Evolutionary conservation across 2,329 filamentous ascomycete species (phyloP).

Genomic region (Verticillium nubilum): DNA sequence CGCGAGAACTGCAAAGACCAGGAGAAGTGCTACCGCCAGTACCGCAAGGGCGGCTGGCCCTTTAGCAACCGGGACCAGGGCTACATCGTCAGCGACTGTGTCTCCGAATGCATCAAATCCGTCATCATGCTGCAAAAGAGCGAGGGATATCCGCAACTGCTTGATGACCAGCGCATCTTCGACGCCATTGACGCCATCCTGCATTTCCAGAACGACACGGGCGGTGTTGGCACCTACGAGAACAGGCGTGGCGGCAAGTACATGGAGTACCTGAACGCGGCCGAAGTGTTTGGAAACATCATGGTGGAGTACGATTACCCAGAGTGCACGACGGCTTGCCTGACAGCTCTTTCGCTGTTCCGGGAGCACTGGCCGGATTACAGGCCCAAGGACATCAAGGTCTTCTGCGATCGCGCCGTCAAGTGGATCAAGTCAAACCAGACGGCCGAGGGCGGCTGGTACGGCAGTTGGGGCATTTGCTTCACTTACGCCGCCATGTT

Average conservation of each 20-base stretch:
- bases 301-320: constrained; percentile 99
- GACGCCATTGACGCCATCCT: constrained; percentile 88
- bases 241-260: constrained; percentile 69
- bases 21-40: constrained; percentile 79
- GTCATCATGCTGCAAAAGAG: constrained; percentile 79
- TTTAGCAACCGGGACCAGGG: constrained; percentile 92
- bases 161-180: constrained; percentile 73
- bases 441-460: constrained; percentile 84
- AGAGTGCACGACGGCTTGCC: constrained; percentile 92
- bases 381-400: constrained; percentile 66
- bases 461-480: constrained; percentile 96
- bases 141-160: constrained; percentile 65
- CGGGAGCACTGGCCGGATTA: constrained; percentile 77
- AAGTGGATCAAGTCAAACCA: constrained; percentile 79
- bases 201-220: constrained; percentile 81
- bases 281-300: constrained; percentile 92
- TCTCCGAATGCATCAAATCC: constrained; percentile 83
- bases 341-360: constrained; percentile 83
- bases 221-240: constrained; percentile 89
- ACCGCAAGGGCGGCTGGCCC: constrained; percentile 88
- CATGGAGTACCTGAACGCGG: constrained; percentile 85
- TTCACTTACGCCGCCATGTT: constrained; percentile 98
- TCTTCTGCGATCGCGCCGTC: constrained; percentile 68
- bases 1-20: constrained; percentile 75
- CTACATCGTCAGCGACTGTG: constrained; percentile 93